Conservation (phyloP, 306 rosid species). For the Trifolium fragiferum region DNA sequence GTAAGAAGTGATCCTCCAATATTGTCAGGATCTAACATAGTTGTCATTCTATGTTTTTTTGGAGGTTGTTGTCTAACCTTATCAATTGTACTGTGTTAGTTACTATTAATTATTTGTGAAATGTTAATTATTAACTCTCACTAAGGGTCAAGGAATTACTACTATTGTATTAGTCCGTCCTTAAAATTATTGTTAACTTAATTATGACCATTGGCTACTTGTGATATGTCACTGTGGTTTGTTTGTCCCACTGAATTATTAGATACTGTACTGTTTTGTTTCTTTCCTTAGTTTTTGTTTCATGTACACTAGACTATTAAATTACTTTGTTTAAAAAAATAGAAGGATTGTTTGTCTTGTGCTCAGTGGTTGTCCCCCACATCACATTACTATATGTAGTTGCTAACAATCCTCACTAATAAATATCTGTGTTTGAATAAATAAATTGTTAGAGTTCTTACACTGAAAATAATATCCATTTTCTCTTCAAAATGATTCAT, state of each 20-base stretch:
- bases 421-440: not conserved
- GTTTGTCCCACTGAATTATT: conserved; percentile 46
- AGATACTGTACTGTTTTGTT: not conserved
- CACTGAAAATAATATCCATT: not conserved
- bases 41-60: conserved; percentile 14
- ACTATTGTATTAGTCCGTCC: conserved; percentile 5
- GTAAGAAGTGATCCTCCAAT: conserved; percentile 1
- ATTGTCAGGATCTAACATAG: not conserved
- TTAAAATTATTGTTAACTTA: conserved; percentile 1
- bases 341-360: conserved; percentile 34
- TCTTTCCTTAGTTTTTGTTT: not conserved
- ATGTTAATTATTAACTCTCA: conserved; percentile 17
- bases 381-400: not conserved
- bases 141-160: conserved; percentile 5
- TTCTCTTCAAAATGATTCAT: not conserved
- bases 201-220: conserved; percentile 3
- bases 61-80: conserved; percentile 2
- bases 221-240: conserved; percentile 28
- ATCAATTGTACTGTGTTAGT: conserved; percentile 6
- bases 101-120: not conserved
- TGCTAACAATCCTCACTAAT: not conserved
- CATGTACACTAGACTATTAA: not conserved
- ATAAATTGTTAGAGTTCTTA: not conserved
- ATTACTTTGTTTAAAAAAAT: not conserved
- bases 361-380: conserved; percentile 37